These are phyloP conservation scores for Boletus patriciae DNA, from an alignment of 768 basidiomycete genomes.

Conservation along the genomic window DNA sequence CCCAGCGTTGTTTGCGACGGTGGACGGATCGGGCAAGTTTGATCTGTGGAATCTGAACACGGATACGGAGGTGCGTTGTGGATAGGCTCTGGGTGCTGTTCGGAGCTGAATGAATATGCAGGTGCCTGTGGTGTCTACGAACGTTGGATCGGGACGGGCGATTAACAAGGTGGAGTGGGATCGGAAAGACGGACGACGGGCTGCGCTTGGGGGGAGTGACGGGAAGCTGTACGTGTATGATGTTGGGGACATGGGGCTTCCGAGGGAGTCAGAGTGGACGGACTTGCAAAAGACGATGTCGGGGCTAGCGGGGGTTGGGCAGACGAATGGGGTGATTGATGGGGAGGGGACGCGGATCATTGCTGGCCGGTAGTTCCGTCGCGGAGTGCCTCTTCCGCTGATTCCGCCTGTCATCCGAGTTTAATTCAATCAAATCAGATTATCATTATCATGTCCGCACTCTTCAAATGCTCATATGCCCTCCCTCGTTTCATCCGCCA, in stretches of 20 bases:
- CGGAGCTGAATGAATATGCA: conserved; percentile 32
- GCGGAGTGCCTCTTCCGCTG: conserved; percentile 12
- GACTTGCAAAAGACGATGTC: conserved; percentile 87
- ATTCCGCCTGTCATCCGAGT: not conserved
- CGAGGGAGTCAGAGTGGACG: conserved; percentile 90
- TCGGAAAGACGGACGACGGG: conserved; percentile 85
- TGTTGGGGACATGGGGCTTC: conserved; percentile 86
- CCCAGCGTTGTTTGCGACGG: conserved; percentile 90
- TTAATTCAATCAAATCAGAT: not conserved
- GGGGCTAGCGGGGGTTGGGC: conserved; percentile 58
- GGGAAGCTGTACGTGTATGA: conserved; percentile 94
- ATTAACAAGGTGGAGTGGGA: conserved; percentile 98
- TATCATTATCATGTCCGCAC: conserved; percentile 1
- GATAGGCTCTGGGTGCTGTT: not conserved
- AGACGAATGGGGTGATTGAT: conserved; percentile 36
- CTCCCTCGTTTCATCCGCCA: not conserved
- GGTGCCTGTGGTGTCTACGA: conserved; percentile 91
- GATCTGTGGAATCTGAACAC: conserved; percentile 96
- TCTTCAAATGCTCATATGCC: conserved; percentile 1
- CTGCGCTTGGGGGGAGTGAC: conserved; percentile 88
- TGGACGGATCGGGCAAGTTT: conserved; percentile 94
- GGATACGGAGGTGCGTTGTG: conserved; percentile 84
- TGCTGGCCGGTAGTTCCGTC: conserved; percentile 35
- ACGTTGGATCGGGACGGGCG: conserved; percentile 74
- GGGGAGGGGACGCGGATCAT: conserved; percentile 33